Evolutionary conservation across 176 grass and related monocot species (phyloP).

Genomic region (Oryza rufipogon): DNA sequence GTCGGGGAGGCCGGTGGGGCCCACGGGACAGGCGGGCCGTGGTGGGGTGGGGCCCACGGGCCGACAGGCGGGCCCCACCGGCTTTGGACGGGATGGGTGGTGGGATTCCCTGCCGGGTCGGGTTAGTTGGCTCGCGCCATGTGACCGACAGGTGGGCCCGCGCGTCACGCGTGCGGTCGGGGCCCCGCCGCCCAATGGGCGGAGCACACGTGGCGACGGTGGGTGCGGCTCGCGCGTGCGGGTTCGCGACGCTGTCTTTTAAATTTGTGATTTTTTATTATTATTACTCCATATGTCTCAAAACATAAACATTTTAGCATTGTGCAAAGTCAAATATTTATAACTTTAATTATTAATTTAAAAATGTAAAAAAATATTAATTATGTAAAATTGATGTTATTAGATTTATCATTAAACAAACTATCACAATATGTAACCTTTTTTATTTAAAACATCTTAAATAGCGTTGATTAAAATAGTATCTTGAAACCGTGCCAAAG

Average conservation of each 20-base stretch:
- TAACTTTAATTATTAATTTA: too few relatives aligned
- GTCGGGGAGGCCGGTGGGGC: slow-evolving; percentile 1
- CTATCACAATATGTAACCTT: too few relatives aligned
- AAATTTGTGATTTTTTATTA: background rate
- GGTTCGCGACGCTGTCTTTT: background rate
- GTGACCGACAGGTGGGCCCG: background rate
- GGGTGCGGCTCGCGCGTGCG: background rate
- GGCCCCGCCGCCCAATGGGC: background rate
- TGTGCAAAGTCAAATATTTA: too few relatives aligned
- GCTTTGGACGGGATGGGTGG: slow-evolving; percentile 32
- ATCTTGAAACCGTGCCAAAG: too few relatives aligned
- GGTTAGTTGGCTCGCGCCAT: slow-evolving; percentile 41
- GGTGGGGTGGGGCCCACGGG: slow-evolving; percentile 24
- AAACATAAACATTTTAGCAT: too few relatives aligned
- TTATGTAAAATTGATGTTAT: too few relatives aligned
- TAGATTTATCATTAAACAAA: too few relatives aligned
- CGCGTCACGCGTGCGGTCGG: slow-evolving; percentile 15
- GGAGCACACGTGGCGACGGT: background rate
- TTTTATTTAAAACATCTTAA: too few relatives aligned
- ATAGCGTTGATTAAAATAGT: too few relatives aligned
- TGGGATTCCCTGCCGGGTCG: slow-evolving; percentile 48
- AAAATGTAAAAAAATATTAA: too few relatives aligned
- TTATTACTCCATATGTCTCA: too few relatives aligned
- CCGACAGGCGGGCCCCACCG: slow-evolving; percentile 38
- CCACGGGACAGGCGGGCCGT: slow-evolving; percentile 15